Conservation (phyloP, 208 protist genomes). For the Crithidia fasciculata region DNA sequence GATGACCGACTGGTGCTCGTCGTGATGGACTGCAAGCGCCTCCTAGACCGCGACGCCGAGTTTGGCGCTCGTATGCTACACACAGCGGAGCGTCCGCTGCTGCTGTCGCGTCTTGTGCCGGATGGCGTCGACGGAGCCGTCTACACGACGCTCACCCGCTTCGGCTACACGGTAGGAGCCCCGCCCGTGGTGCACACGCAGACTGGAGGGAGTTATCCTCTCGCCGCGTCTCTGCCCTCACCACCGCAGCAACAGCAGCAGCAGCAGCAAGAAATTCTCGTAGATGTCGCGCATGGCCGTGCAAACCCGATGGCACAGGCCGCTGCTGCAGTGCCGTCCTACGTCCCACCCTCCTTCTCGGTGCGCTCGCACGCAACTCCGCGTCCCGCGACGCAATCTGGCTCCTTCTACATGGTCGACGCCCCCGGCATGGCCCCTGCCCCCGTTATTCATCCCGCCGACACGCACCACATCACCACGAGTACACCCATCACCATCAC, state of each 20-base stretch:
- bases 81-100: constrained; percentile 55
- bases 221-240: not conserved
- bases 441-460: constrained; percentile 58
- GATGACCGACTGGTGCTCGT: constrained; percentile 26
- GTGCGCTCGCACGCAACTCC: not conserved
- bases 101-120: constrained; percentile 39
- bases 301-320: constrained; percentile 19
- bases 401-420: constrained; percentile 2
- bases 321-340: not conserved
- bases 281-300: constrained; percentile 17
- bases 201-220: not conserved
- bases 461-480: constrained; percentile 51
- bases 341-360: not conserved
- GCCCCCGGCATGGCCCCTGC: constrained; percentile 39
- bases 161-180: constrained; percentile 13
- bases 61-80: constrained; percentile 53
- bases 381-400: not conserved
- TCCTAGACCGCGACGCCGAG: constrained; percentile 51
- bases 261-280: constrained; percentile 12
- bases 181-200: not conserved
- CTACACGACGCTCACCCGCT: constrained; percentile 26
- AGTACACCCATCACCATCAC: constrained; percentile 53
- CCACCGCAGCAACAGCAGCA: constrained; percentile 1
- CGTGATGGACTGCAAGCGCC: constrained; percentile 60
- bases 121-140: constrained; percentile 18